Conservation (phyloP, 495 filamentous ascomycete genomes). For the Letharia columbiana region DNA sequence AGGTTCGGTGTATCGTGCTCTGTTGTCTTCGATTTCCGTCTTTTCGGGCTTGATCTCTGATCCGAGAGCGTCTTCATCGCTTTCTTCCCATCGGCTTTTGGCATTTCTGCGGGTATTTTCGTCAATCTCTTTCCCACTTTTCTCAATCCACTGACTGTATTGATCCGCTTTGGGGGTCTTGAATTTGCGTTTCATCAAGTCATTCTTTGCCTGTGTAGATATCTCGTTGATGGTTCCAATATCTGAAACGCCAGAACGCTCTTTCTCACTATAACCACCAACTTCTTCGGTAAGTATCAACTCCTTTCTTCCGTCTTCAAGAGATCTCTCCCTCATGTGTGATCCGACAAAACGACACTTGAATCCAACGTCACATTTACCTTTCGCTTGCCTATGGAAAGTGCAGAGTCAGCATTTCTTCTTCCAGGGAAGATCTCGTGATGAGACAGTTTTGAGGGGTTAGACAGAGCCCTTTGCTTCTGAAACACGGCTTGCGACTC, state of each 20-base stretch:
- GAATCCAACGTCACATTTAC: constrained; percentile 76
- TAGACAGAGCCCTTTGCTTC: neutral
- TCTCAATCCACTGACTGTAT: constrained; percentile 67
- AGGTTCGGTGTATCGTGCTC: constrained; percentile 71
- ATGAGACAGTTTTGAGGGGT: neutral
- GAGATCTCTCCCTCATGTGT: constrained; percentile 68
- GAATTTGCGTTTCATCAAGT: constrained; percentile 58
- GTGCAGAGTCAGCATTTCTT: neutral
- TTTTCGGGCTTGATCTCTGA: constrained; percentile 28
- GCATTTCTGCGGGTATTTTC: constrained; percentile 32
- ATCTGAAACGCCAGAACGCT: constrained; percentile 33
- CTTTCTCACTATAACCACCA: constrained; percentile 29
- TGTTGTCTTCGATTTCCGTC: constrained; percentile 49
- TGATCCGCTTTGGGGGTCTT: constrained; percentile 60
- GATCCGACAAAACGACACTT: constrained; percentile 81
- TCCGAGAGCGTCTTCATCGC: constrained; percentile 23
- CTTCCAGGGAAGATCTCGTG: neutral
- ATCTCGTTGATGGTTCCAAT: constrained; percentile 69
- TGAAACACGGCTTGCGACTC: neutral
- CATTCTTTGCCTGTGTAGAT: constrained; percentile 52
- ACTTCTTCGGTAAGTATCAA: constrained; percentile 58
- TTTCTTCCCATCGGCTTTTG: constrained; percentile 7
- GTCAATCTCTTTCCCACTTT: constrained; percentile 46
- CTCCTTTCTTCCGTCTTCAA: constrained; percentile 70
- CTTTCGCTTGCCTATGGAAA: constrained; percentile 45